Conservation (phyloP, 1,284 basidiomycete species). For the Fomes fomentarius region DNA sequence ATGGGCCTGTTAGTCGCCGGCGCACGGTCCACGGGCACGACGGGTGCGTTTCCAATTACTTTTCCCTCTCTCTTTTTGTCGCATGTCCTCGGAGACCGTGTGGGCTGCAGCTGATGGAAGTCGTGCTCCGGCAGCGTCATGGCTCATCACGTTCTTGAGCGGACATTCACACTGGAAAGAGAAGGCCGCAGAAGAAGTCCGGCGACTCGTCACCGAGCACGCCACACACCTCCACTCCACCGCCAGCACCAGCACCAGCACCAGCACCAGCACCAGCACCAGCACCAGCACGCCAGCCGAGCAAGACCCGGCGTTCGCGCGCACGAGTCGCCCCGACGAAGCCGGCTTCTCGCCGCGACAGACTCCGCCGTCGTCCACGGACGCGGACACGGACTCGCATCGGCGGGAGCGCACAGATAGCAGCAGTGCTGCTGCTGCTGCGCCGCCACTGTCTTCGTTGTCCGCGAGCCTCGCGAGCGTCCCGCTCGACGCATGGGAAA, state of each 20-base stretch:
- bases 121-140: conserved; percentile 61
- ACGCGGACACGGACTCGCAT: no score
- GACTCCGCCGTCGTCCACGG: no score
- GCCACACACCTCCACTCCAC: conserved; percentile 40
- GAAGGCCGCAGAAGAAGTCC: conserved; percentile 60
- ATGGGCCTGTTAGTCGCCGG: conserved; percentile 78
- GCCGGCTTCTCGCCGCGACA: no score
- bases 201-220: conserved; percentile 49
- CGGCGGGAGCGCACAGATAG: no score
- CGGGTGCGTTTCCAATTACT: no score
- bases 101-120: no score
- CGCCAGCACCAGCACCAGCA: conserved; percentile 18
- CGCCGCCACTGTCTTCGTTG: conserved; percentile 36
- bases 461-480: conserved; percentile 56
- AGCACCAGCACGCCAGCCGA: no score
- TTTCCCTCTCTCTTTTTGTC: no score
- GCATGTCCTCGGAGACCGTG: no score
- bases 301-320: no score
- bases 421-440: no score
- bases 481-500: conserved; percentile 71
- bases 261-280: conserved; percentile 8
- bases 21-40: conserved; percentile 74
- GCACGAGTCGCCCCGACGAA: no score
- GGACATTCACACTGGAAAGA: conserved; percentile 63
- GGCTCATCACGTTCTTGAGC: conserved; percentile 71